Percentiles rank a stretch among this genome's conserved stretches.
Conservation (phyloP, 345 rosid genomes). For the Pistacia atlantica region DNA sequence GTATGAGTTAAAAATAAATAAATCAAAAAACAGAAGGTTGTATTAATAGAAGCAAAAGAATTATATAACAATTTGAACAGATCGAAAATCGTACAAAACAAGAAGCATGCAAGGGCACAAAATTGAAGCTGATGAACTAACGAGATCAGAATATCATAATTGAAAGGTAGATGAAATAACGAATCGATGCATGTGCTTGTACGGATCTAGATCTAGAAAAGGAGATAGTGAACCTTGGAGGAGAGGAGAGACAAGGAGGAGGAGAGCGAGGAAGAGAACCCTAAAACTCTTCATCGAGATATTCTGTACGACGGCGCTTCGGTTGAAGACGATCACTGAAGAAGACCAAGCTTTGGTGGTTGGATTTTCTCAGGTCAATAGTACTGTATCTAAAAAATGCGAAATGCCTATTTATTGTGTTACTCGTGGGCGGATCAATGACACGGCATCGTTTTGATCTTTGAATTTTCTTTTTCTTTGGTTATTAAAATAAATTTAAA, state of each 20-base stretch:
- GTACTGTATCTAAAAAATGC: not conserved
- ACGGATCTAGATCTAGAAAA: constrained; percentile 56
- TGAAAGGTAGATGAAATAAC: not conserved
- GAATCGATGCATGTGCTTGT: not conserved
- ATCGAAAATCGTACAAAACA: not conserved
- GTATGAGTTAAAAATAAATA: not conserved
- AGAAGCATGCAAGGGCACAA: not conserved
- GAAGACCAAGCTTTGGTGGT: not conserved
- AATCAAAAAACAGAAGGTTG: not conserved
- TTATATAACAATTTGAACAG: not conserved
- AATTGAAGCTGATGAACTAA: not conserved
- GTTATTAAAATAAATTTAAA: no score
- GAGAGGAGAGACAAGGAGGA: constrained; percentile 71
- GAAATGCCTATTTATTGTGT: not conserved
- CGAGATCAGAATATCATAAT: not conserved
- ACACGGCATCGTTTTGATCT: not conserved
- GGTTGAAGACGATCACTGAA: not conserved
- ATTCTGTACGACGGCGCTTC: not conserved
- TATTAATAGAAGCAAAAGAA: not conserved
- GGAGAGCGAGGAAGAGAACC: constrained; percentile 65
- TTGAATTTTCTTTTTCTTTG: no score
- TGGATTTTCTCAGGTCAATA: not conserved
- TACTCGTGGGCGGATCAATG: not conserved
- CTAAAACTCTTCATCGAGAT: constrained; percentile 45
- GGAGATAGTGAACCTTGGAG: constrained; percentile 56